Evolutionary conservation across 73 alveolate genomes (phyloP).

Genomic region (Paramecium tetraurelia): DNA sequence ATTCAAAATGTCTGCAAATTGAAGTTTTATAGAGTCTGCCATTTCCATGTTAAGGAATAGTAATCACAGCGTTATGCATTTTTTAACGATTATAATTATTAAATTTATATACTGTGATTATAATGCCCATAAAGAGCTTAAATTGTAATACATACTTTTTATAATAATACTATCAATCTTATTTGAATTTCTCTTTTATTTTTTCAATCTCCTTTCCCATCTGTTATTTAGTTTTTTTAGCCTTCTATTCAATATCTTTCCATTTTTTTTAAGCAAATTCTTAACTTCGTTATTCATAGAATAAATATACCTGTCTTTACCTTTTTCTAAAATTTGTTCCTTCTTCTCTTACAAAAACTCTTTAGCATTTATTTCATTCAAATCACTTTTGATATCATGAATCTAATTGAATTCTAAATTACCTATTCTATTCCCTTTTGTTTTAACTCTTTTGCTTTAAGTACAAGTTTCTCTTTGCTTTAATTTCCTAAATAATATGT

Average conservation of each 20-base stretch:
- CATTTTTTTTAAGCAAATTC: background rate
- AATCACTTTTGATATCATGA: background rate
- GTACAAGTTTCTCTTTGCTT: background rate
- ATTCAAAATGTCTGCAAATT: slow-evolving; percentile 63
- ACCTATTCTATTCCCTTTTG: background rate
- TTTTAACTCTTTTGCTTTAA: background rate
- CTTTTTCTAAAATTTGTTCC: background rate
- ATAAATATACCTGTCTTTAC: background rate
- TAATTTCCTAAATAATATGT: background rate
- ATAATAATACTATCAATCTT: background rate
- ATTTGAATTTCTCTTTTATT: background rate
- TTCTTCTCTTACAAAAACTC: background rate
- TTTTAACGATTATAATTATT: slow-evolving; percentile 5
- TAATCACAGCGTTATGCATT: slow-evolving; percentile 50
- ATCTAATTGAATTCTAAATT: background rate
- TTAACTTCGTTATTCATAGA: background rate
- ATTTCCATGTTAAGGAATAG: slow-evolving; percentile 41
- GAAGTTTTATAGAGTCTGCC: slow-evolving; percentile 62
- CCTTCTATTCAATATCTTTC: background rate
- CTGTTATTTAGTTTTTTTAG: background rate
- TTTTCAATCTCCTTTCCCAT: background rate
- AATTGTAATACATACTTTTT: background rate
- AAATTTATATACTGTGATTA: background rate
- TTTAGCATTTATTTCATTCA: background rate
- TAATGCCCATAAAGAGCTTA: background rate